Conservation (phyloP, 352 stramenopile genomes). For the Globisporangium polare region DNA sequence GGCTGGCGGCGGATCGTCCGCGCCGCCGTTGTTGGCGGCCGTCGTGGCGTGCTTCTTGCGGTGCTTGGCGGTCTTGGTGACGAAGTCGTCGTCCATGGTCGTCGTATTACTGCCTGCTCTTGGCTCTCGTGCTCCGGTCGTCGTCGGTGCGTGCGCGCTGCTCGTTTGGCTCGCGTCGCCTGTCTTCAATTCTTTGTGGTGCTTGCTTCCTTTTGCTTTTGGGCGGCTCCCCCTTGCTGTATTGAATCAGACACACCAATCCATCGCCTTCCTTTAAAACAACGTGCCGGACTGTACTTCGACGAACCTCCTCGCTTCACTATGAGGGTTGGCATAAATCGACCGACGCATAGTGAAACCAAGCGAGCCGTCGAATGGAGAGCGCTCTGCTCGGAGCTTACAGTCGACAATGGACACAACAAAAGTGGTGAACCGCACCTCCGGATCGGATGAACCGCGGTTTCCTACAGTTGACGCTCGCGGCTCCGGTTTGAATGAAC, state of each 20-base stretch:
- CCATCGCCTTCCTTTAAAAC: too few relatives aligned
- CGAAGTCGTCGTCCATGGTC: constrained; percentile 66
- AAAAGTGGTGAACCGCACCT: too few relatives aligned
- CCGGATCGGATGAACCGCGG: too few relatives aligned
- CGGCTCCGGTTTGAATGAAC: too few relatives aligned
- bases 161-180: constrained; percentile 1
- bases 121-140: constrained; percentile 3
- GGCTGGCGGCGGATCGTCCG: constrained; percentile 16
- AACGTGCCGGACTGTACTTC: neutral
- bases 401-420: too few relatives aligned
- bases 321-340: neutral
- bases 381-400: too few relatives aligned
- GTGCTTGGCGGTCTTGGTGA: constrained; percentile 72
- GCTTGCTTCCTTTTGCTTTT: neutral
- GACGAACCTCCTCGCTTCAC: neutral
- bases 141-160: neutral
- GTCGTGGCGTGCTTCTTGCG: constrained; percentile 48
- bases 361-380: too few relatives aligned
- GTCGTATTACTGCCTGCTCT: constrained; percentile 13
- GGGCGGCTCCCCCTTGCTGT: neutral
- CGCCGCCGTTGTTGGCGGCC: constrained; percentile 9
- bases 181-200: constrained; percentile 6
- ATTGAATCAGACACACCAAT: neutral
- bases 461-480: too few relatives aligned
- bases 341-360: too few relatives aligned